Evolutionary conservation across 179 eudicot species (phyloP).

Genomic region (Silene noctiflora): DNA sequence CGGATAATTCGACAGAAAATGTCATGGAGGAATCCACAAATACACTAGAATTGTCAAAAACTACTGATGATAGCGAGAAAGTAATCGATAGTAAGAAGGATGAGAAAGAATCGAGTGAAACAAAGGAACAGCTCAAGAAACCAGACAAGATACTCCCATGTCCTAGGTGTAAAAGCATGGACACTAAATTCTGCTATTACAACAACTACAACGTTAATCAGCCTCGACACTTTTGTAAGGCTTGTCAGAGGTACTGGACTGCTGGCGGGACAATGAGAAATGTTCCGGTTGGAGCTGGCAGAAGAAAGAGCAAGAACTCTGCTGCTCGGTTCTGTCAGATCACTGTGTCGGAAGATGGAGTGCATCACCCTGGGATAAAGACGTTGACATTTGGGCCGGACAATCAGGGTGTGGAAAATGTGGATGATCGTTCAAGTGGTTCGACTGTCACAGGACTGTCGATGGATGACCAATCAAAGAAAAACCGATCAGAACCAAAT

Average conservation of each 20-base stretch:
- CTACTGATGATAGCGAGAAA: conserved; percentile 33
- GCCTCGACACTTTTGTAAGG: conserved; percentile 32
- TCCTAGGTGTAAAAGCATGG: conserved; percentile 35
- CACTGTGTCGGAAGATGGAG: conserved; percentile 12
- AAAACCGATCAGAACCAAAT: neutral
- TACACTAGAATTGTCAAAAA: conserved; percentile 21
- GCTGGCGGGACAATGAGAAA: conserved; percentile 35
- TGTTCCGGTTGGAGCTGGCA: conserved; percentile 32
- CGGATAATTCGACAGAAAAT: conserved; percentile 16
- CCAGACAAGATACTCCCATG: conserved; percentile 35
- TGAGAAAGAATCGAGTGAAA: conserved; percentile 28
- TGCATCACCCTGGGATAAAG: conserved; percentile 21
- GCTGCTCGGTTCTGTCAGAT: conserved; percentile 9
- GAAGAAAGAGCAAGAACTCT: conserved; percentile 26
- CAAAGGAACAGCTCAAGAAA: conserved; percentile 23
- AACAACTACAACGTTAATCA: conserved; percentile 36
- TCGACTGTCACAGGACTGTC: conserved; percentile 49
- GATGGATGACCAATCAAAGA: conserved; percentile 24
- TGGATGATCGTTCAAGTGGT: conserved; percentile 50
- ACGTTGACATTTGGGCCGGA: conserved; percentile 15
- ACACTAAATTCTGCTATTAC: conserved; percentile 35
- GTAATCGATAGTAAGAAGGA: conserved; percentile 21
- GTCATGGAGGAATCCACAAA: conserved; percentile 22
- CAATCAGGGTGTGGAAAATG: conserved; percentile 24
- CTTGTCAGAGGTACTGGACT: conserved; percentile 35